phyloP scores from a whole-genome alignment of 164 flowering plant species.

The Chimonanthus praecox region DNA sequence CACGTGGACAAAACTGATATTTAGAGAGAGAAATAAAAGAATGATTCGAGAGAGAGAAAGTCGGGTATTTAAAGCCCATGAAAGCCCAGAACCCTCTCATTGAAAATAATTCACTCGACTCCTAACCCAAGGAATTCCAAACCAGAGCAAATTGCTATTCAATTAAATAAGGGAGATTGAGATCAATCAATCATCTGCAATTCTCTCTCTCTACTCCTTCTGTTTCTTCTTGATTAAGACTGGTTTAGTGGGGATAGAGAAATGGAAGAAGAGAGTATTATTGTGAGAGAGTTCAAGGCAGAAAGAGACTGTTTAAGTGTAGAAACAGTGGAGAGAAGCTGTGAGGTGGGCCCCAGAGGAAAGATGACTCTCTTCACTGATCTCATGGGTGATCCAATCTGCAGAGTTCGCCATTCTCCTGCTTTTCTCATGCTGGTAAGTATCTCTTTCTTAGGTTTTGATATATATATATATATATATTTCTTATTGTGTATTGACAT shows the following conservation, averaged over 20 bases:
- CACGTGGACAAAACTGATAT: too few species aligned
- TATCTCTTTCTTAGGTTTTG: neutral
- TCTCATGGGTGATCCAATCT: constrained; percentile 86
- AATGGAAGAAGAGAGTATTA: constrained; percentile 15
- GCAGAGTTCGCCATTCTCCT: constrained; percentile 89
- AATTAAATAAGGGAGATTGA: neutral
- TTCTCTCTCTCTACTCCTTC: too few species aligned
- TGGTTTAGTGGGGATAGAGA: neutral
- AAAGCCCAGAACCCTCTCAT: neutral
- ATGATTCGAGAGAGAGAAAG: constrained; percentile 1
- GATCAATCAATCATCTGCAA: neutral
- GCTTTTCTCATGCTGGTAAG: constrained; percentile 79
- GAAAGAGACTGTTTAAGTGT: constrained; percentile 45
- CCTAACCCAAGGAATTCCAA: neutral
- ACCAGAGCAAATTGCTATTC: neutral
- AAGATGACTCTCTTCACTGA: constrained; percentile 79
- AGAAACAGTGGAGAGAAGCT: constrained; percentile 66
- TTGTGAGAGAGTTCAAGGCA: constrained; percentile 64
- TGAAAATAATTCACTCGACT: too few species aligned
- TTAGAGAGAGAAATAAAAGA: too few species aligned
- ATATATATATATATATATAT: neutral
- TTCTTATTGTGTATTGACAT: neutral
- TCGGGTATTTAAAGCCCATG: neutral
- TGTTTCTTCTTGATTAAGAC: neutral
- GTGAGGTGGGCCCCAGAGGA: constrained; percentile 79